Percentiles rank a stretch among this genome's conserved stretches.
These are phyloP conservation scores for Backusella macrospora DNA, from an alignment of 192 early-diverging fungal genomes.

Conservation along the genomic window DNA sequence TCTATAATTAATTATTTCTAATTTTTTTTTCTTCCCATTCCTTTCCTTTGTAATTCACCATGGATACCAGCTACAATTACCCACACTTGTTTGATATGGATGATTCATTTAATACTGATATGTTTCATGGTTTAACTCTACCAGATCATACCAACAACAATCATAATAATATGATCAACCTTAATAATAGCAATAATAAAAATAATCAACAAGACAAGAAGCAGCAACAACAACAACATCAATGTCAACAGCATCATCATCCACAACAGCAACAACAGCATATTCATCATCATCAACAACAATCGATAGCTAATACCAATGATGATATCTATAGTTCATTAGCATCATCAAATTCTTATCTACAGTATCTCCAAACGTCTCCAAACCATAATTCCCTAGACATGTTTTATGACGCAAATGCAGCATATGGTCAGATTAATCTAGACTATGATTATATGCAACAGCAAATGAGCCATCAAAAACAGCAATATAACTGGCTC, in stretches of 20 bases:
- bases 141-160: background rate
- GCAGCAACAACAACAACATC: background rate
- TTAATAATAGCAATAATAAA: background rate
- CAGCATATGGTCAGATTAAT: slow-evolving; percentile 6
- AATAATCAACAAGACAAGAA: background rate
- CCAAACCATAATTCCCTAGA: background rate
- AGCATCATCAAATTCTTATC: slow-evolving; percentile 10
- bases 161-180: background rate
- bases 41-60: slow-evolving; percentile 16
- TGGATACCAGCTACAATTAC: slow-evolving; percentile 20
- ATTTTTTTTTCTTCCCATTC: slow-evolving; percentile 15
- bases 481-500: slow-evolving; percentile 29
- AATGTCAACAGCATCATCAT: slow-evolving; percentile 1
- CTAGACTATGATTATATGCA: slow-evolving; percentile 15
- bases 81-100: slow-evolving; percentile 26
- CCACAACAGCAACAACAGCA: background rate
- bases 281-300: background rate
- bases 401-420: slow-evolving; percentile 8
- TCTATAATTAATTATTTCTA: background rate
- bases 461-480: background rate
- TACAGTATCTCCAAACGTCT: slow-evolving; percentile 6
- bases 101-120: slow-evolving; percentile 10
- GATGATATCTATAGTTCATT: slow-evolving; percentile 19
- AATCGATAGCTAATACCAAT: background rate
- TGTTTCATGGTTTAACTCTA: slow-evolving; percentile 16